Base-by-base conservation (phyloP, 1,284 basidiomycete species). In the Xanthoconium separans region DNA sequence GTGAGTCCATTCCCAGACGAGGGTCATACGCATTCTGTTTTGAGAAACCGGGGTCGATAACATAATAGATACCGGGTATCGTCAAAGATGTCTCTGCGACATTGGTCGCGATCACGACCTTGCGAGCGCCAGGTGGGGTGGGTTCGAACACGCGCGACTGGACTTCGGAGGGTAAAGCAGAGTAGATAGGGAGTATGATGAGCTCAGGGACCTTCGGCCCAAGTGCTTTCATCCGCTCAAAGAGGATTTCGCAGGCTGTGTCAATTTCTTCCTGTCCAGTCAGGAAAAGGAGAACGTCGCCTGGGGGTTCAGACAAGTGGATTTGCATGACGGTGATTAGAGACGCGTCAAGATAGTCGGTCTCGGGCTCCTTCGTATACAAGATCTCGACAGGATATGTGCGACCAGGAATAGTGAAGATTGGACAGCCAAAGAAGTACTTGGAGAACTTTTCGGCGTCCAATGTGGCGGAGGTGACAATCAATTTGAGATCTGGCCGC, bases 1-100 rank as follows among this genome's bases (percentile, higher is more conserved):
- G 82, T 18, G 94, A 97, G 75, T 99, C 97, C 96, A 99, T 99
- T 62, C 96, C 97, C 57, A 99, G 76, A 48, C 93, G 83, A 20
- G 97, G 95, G 70, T 99, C 96, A 72, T 98, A 99, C 1, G 95
- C 96, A 68, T 98, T 99, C 72, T 99, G 97, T 74, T 99, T 99
- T 34, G 95, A 91, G 74, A 99, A 99, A 10, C 97, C 97, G 2
- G 97, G 96, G 70, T 99, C 97, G 61, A 98, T 87, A 59, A 99
- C 96, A 65, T 99, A 99, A 79, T 98, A 98, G 67, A 99, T 95
- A 31, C 95, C 96, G 46, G 96, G 94, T 66, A 99, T 99, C 13
- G 97, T 99, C 68, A 99, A 81, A 75, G 91, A 95, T 10, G 97
- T 99, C 77, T 99, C 97, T 9, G 97, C 97, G 55, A 99, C 96